Evolutionary conservation across 257 asterid species (phyloP).

Genomic region (Fraxinus quadrangulata): DNA sequence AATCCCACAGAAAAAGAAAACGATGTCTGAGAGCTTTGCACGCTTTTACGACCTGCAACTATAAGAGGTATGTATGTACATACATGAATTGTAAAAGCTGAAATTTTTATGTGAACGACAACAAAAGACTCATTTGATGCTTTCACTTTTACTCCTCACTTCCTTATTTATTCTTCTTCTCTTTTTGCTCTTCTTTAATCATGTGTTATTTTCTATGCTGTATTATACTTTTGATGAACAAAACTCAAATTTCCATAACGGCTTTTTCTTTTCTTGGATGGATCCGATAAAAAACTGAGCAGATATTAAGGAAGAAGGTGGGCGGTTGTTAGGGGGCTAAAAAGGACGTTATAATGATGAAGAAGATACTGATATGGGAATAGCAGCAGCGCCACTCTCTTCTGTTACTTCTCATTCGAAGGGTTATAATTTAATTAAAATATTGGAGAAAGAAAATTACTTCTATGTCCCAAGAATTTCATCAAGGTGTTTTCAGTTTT

Average conservation of each 20-base stretch:
- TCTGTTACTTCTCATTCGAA: conserved; percentile 44
- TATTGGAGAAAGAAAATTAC: conserved; percentile 25
- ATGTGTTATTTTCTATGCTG: not conserved
- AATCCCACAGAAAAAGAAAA: conserved; percentile 78
- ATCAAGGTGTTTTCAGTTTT: conserved; percentile 74
- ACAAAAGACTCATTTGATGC: conserved; percentile 36
- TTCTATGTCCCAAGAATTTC: conserved; percentile 92
- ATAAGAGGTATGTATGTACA: conserved; percentile 58
- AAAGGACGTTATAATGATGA: conserved; percentile 46
- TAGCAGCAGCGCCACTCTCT: conserved; percentile 45
- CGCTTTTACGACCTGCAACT: conserved; percentile 71
- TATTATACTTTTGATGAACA: not conserved
- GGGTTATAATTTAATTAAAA: conserved; percentile 29
- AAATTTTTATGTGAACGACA: conserved; percentile 26
- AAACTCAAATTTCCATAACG: not conserved
- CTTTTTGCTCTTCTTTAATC: conserved; percentile 9
- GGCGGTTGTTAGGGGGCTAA: conserved; percentile 8
- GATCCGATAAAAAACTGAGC: conserved; percentile 22
- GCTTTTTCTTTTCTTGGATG: conserved; percentile 24
- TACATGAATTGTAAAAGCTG: conserved; percentile 49
- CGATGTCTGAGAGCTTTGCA: conserved; percentile 70
- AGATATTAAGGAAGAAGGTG: conserved; percentile 22
- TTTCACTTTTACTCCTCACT: conserved; percentile 49
- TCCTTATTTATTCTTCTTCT: conserved; percentile 35
- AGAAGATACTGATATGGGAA: conserved; percentile 48